phyloP scores from a whole-genome alignment of 768 basidiomycete species.

The Leucogyrophana mollusca region DNA sequence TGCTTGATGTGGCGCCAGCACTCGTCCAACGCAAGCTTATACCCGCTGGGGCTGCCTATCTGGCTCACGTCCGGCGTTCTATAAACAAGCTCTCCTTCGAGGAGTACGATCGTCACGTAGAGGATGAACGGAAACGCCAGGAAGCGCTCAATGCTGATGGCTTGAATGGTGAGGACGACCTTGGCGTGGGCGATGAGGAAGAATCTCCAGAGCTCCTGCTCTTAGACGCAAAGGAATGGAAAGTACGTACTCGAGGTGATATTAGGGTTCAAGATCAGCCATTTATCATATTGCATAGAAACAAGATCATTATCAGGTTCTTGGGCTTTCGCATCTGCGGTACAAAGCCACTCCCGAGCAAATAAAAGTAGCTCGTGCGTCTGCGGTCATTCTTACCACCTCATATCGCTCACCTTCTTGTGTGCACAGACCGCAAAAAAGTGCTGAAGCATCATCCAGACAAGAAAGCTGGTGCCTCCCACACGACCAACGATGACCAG shows the following conservation, averaged over 20 bases:
- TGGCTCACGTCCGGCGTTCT: slow-evolving; percentile 76
- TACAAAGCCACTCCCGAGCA: slow-evolving; percentile 86
- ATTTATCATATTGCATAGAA: slow-evolving; percentile 51
- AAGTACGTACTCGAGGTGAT: slow-evolving; percentile 46
- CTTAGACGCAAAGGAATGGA: slow-evolving; percentile 98
- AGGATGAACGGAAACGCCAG: slow-evolving; percentile 50
- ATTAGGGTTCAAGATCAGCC: background rate
- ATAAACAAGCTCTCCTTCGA: slow-evolving; percentile 79
- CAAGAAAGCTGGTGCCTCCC: slow-evolving; percentile 80
- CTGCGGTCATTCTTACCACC: slow-evolving; percentile 1
- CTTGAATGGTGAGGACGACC: slow-evolving; percentile 67
- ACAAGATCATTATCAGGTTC: slow-evolving; percentile 98
- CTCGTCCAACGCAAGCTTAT: slow-evolving; percentile 56
- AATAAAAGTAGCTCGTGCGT: slow-evolving; percentile 94
- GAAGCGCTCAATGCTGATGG: slow-evolving; percentile 48
- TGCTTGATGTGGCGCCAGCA: slow-evolving; percentile 20
- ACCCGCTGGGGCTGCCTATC: slow-evolving; percentile 86
- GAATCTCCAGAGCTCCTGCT: slow-evolving; percentile 68
- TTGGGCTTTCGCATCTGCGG: slow-evolving; percentile 89
- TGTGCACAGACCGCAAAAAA: slow-evolving; percentile 86
- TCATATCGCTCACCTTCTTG: slow-evolving; percentile 1
- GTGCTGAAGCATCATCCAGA: slow-evolving; percentile 99
- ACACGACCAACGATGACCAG: slow-evolving; percentile 91
- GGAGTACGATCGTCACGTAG: slow-evolving; percentile 71
- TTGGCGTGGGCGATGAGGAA: slow-evolving; percentile 89